phyloP scores from a whole-genome alignment of 805 yeast species.

The Hanseniaspora guilliermondii region DNA sequence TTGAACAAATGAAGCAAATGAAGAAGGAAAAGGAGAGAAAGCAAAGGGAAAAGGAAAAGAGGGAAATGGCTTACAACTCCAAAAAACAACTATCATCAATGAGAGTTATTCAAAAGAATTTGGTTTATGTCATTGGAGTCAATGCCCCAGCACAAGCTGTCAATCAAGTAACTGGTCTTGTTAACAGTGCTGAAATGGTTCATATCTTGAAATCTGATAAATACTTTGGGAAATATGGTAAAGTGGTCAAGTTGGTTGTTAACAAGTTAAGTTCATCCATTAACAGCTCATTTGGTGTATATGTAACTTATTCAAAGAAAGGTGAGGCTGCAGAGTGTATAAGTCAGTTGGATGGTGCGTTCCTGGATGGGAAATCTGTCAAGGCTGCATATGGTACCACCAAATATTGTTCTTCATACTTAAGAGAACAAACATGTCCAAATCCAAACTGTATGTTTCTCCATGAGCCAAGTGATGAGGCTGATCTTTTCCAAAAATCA shows the following conservation, averaged over 20 bases:
- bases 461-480: slow-evolving; percentile 99
- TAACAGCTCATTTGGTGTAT: slow-evolving; percentile 80
- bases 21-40: slow-evolving; percentile 72
- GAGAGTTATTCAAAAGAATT: slow-evolving; percentile 95
- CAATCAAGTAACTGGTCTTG: slow-evolving; percentile 30
- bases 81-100: slow-evolving; percentile 90
- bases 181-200: slow-evolving; percentile 75
- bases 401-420: slow-evolving; percentile 90
- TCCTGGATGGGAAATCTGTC: slow-evolving; percentile 78
- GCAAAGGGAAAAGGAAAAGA: slow-evolving; percentile 80
- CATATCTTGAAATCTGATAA: slow-evolving; percentile 72
- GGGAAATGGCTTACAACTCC: slow-evolving; percentile 68
- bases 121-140: slow-evolving; percentile 90
- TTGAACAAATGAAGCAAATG: slow-evolving; percentile 67
- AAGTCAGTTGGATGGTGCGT: slow-evolving; percentile 79
- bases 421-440: slow-evolving; percentile 92
- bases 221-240: slow-evolving; percentile 97
- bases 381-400: slow-evolving; percentile 98
- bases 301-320: slow-evolving; percentile 82
- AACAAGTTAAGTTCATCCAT: slow-evolving; percentile 54
- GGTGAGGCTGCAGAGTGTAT: slow-evolving; percentile 95
- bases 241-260: slow-evolving; percentile 83
- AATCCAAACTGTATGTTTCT: slow-evolving; percentile 98
- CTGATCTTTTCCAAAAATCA: slow-evolving; percentile 78
- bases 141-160: slow-evolving; percentile 46